Conservation (phyloP, 1,139 yeast species). For the Zygosaccharomyces pseudobailii region DNA sequence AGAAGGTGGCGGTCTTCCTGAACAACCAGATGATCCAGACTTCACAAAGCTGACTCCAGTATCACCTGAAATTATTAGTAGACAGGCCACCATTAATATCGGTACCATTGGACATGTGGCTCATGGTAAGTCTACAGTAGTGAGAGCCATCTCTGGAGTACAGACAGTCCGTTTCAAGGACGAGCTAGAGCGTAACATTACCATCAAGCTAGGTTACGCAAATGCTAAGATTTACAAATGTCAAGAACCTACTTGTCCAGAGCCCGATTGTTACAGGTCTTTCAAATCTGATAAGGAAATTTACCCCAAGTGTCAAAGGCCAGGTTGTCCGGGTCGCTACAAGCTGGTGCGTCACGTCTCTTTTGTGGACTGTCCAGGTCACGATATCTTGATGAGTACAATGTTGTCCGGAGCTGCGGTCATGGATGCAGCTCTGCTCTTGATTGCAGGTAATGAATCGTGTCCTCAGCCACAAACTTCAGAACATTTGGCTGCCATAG, state of each 20-base stretch:
- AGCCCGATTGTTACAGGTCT: conserved; percentile 92
- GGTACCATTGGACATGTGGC: conserved; percentile 99
- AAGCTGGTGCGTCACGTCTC: conserved; percentile 92
- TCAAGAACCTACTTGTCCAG: conserved; percentile 80
- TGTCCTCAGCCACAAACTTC: conserved; percentile 99
- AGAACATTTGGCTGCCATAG: conserved; percentile 98
- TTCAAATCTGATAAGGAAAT: conserved; percentile 94
- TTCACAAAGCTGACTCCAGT: conserved; percentile 73
- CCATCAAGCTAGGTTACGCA: conserved; percentile 97
- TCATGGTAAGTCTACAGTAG: conserved; percentile 98
- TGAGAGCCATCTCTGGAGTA: conserved; percentile 97
- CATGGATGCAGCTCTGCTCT: conserved; percentile 96
- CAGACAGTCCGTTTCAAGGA: conserved; percentile 98
- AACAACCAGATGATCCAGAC: conserved; percentile 88
- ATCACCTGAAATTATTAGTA: conserved; percentile 90
- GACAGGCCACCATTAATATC: conserved; percentile 98
- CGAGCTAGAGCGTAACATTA: conserved; percentile 97
- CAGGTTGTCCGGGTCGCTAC: conserved; percentile 87
- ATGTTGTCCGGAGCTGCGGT: conserved; percentile 99
- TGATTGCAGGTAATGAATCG: conserved; percentile 97
- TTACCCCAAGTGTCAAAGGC: conserved; percentile 83
- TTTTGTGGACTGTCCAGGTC: conserved; percentile 99
- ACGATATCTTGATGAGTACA: conserved; percentile 99
- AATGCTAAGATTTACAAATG: conserved; percentile 97
- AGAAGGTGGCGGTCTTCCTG: conserved; percentile 98